Base-by-base conservation (phyloP, 257 asterid species). In the Nyctanthes arbortristis region DNA sequence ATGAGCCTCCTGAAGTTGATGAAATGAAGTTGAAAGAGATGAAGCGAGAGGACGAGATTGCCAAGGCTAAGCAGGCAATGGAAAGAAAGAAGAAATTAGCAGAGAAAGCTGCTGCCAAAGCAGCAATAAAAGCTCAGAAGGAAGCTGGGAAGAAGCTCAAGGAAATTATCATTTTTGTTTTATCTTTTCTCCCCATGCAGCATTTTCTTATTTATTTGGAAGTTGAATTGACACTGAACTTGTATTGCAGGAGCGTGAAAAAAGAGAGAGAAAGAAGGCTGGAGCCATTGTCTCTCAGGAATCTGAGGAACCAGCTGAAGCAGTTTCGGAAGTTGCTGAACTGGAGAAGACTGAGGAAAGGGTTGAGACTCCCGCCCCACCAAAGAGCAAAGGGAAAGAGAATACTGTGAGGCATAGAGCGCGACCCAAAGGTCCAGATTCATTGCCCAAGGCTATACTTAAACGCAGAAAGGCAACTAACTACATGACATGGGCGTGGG, bases 131-230 rank as follows among this genome's bases (percentile, higher is more conserved):
- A 57, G 87, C 92, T 27, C 88, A 87, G 86, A 90, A 86, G 73
- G 99, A 94, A 80, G 99, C 97, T 20, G 97, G 91, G 79, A 91
- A 89, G 93, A 93, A 94, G 78, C 89, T 83, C 71, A 91, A 91
- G 93, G 99, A 45, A 85, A 74, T 71, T 52, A 72, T 40, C 45
- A 6, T 31, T 37, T 55, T 63, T 12, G 13, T 14, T 33, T 67
- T 4, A 5, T 32, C 6, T 32, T n/a, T 67, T 5, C 7, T 22
- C 22, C 31, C 22, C 45, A 2, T 14, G 35, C 49, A 62, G 3
- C 27, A 11, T 37, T 32, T 39, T 45, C 9, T 60, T 37, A 12
- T 7, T 30, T 28, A 20, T 31, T 56, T 14, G n/a, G n/a, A n/a
- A n/a, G n/a, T n/a, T 45, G 31, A 20, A 73, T 61, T 63, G 29